These are phyloP conservation scores for Phtheirospermum japonicum DNA, from an alignment of 257 asterid genomes.

Conservation along the genomic window DNA sequence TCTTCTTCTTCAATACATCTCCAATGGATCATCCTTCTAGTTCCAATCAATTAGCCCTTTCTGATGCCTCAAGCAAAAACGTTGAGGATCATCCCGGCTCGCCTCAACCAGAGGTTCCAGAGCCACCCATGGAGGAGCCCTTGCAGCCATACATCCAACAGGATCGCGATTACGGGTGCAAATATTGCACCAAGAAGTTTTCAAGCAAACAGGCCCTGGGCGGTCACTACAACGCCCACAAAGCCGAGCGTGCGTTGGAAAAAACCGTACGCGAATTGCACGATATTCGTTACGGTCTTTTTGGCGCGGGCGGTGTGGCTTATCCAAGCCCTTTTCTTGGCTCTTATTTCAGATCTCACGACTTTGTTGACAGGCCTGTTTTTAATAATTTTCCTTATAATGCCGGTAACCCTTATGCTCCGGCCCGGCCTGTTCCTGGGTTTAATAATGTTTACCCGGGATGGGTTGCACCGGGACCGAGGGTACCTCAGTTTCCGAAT, in stretches of 20 bases:
- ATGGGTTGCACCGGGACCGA: too few species aligned
- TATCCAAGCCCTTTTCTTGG: neutral
- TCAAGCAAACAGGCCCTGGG: slow-evolving; percentile 40
- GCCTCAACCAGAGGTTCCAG: neutral
- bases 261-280: slow-evolving; percentile 6
- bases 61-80: neutral
- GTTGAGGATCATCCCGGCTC: neutral
- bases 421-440: too few species aligned
- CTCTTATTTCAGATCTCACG: too few species aligned
- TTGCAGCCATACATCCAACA: neutral
- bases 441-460: too few species aligned
- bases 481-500: too few species aligned
- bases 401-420: too few species aligned
- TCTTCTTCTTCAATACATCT: neutral
- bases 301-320: neutral
- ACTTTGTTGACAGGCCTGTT: too few species aligned
- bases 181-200: slow-evolving; percentile 35
- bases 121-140: neutral
- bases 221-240: slow-evolving; percentile 44
- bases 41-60: neutral
- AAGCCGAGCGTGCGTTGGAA: slow-evolving; percentile 26
- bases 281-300: neutral
- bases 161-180: slow-evolving; percentile 26
- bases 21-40: neutral
- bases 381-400: too few species aligned